phyloP scores from a whole-genome alignment of 495 filamentous ascomycete genomes.

The Hamigera avellanea region DNA sequence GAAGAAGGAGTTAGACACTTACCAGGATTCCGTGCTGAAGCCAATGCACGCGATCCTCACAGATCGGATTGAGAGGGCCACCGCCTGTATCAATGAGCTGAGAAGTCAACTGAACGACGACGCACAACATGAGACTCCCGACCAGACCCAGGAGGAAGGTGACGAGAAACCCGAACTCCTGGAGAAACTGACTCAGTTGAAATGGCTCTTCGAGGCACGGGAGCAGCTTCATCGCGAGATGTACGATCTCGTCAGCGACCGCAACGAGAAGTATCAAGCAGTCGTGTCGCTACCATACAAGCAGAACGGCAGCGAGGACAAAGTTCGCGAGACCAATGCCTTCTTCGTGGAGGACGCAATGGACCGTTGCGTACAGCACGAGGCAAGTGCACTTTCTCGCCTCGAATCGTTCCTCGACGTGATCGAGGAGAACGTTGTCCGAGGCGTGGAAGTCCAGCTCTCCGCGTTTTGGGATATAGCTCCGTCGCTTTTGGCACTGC shows the following conservation, averaged over 20 bases:
- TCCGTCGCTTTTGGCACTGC: conserved; percentile 59
- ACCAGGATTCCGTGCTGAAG: conserved; percentile 62
- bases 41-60: conserved; percentile 65
- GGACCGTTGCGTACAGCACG: conserved; percentile 53
- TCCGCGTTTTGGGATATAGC: conserved; percentile 97
- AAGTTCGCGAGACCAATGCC: conserved; percentile 57
- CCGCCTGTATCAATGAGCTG: conserved; percentile 58
- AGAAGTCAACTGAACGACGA: conserved; percentile 61
- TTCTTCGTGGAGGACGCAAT: conserved; percentile 74
- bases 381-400: conserved; percentile 55
- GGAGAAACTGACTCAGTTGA: conserved; percentile 86
- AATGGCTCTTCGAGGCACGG: conserved; percentile 93
- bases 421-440: conserved; percentile 73
- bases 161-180: conserved; percentile 90
- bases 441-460: conserved; percentile 83
- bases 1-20: conserved; percentile 64
- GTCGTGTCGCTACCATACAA: conserved; percentile 74
- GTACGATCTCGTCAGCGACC: conserved; percentile 72
- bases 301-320: conserved; percentile 55
- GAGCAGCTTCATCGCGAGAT: conserved; percentile 74
- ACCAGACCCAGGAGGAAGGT: conserved; percentile 82
- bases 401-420: conserved; percentile 68
- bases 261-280: conserved; percentile 74
- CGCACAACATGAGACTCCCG: conserved; percentile 58
- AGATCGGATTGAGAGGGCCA: conserved; percentile 48